Conservation (phyloP, 2,329 filamentous ascomycete species). For the Trichoderma sp. region DNA sequence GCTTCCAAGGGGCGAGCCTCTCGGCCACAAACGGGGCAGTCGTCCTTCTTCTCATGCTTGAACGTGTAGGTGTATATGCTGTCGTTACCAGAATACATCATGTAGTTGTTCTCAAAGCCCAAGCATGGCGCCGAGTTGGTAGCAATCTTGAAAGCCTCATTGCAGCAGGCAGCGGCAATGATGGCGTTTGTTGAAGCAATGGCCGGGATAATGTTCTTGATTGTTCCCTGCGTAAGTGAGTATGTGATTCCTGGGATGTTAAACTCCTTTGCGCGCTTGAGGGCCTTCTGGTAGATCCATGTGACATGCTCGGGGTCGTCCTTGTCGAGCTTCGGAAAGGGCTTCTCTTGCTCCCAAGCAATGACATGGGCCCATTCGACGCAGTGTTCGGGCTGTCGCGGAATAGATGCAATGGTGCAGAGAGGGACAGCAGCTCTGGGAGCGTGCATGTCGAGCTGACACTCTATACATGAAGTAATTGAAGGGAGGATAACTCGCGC, state of each 20-base stretch:
- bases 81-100: conserved; percentile 99
- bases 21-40: conserved; percentile 92
- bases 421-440: conserved; percentile 96
- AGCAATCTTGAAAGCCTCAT: conserved; percentile 93
- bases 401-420: conserved; percentile 94
- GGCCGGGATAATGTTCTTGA: conserved; percentile 99
- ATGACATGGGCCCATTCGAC: conserved; percentile 99
- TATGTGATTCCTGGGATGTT: conserved; percentile 92
- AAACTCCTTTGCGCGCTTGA: conserved; percentile 81
- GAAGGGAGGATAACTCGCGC: conserved; percentile 89
- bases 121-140: conserved; percentile 80
- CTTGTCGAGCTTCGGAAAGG: conserved; percentile 84
- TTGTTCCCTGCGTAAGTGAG: conserved; percentile 91
- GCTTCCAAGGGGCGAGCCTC: conserved; percentile 74
- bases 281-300: conserved; percentile 90
- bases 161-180: conserved; percentile 92
- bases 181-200: conserved; percentile 98
- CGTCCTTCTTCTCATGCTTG: conserved; percentile 87
- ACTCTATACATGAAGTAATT: conserved; percentile 95
- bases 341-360: conserved; percentile 86
- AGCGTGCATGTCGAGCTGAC: conserved; percentile 97
- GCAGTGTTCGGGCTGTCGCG: conserved; percentile 95
- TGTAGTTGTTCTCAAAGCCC: conserved; percentile 83
- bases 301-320: conserved; percentile 96
- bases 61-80: conserved; percentile 98